These are phyloP conservation scores for Plasmodium falciparum DNA, from an alignment of 169 alveolate genomes.

Conservation along the genomic window DNA sequence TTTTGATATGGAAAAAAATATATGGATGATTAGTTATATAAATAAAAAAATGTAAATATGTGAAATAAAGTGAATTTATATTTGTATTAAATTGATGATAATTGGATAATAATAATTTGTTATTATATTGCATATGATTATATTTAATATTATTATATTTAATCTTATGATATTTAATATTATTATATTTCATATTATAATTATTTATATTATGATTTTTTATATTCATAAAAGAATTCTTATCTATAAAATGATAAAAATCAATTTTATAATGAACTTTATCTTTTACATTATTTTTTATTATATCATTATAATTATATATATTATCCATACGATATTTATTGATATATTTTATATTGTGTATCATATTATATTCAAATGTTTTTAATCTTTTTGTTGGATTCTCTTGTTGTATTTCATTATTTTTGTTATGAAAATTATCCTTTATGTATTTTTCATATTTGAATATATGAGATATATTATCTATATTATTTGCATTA, in stretches of 20 bases:
- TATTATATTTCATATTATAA: neutral
- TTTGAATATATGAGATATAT: neutral
- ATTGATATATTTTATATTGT: constrained; percentile 37
- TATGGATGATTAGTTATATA: constrained; percentile 55
- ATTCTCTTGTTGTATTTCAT: neutral
- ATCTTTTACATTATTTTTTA: constrained; percentile 49
- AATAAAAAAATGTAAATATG: constrained; percentile 50
- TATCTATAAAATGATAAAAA: constrained; percentile 35
- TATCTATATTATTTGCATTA: neutral
- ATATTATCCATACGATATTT: constrained; percentile 30
- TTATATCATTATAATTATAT: constrained; percentile 48
- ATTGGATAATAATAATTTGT: no score
- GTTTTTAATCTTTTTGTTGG: neutral
- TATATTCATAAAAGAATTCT: constrained; percentile 1
- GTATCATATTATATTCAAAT: constrained; percentile 3
- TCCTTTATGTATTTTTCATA: neutral
- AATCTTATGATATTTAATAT: no score
- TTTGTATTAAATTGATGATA: constrained; percentile 1
- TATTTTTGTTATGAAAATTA: neutral
- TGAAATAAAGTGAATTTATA: constrained; percentile 27
- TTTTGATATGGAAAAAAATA: constrained; percentile 47
- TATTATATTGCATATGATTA: no score
- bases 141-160: no score
- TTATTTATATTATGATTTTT: neutral
- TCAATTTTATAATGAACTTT: constrained; percentile 42